Evolutionary conservation across 1,284 basidiomycete genomes (phyloP).

Genomic region (Boletus smithii): DNA sequence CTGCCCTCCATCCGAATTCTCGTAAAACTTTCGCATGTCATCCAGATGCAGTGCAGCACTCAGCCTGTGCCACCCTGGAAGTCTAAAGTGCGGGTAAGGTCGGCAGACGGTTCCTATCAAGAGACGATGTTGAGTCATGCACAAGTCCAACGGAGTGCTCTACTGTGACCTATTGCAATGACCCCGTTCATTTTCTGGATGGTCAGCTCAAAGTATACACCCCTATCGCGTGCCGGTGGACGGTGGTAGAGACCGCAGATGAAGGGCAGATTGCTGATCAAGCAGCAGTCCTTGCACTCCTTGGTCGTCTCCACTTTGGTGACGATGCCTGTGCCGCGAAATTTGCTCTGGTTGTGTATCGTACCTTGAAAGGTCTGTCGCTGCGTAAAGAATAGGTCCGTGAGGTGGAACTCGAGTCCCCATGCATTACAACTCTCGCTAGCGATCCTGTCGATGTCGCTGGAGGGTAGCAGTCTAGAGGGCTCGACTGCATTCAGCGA

Average conservation of each 20-base stretch:
- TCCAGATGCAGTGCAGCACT: slow-evolving; percentile 66
- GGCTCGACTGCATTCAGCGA: slow-evolving; percentile 35
- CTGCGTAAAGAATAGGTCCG: slow-evolving; percentile 7
- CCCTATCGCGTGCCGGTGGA: no score
- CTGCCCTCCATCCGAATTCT: slow-evolving; percentile 60
- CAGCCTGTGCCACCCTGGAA: slow-evolving; percentile 72
- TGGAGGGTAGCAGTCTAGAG: slow-evolving; percentile 48
- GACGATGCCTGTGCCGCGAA: no score
- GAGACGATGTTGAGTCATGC: no score
- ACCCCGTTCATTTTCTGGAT: slow-evolving; percentile 54
- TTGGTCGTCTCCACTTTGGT: slow-evolving; percentile 40
- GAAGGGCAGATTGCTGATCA: slow-evolving; percentile 61
- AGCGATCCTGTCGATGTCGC: slow-evolving; percentile 47
- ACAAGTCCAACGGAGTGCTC: background rate
- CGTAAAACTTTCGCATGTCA: slow-evolving; percentile 69
- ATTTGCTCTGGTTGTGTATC: slow-evolving; percentile 37
- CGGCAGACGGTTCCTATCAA: slow-evolving; percentile 65
- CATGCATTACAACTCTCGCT: slow-evolving; percentile 47
- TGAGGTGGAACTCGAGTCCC: slow-evolving; percentile 42
- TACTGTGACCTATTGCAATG: slow-evolving; percentile 64
- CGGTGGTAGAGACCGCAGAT: slow-evolving; percentile 57
- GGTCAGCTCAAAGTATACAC: slow-evolving; percentile 62
- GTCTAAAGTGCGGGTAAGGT: no score
- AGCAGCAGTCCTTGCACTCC: slow-evolving; percentile 48
- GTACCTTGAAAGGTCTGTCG: slow-evolving; percentile 11